Evolutionary conservation across 2,329 filamentous ascomycete species (phyloP).

Genomic region (Fusarium tricinctum): DNA sequence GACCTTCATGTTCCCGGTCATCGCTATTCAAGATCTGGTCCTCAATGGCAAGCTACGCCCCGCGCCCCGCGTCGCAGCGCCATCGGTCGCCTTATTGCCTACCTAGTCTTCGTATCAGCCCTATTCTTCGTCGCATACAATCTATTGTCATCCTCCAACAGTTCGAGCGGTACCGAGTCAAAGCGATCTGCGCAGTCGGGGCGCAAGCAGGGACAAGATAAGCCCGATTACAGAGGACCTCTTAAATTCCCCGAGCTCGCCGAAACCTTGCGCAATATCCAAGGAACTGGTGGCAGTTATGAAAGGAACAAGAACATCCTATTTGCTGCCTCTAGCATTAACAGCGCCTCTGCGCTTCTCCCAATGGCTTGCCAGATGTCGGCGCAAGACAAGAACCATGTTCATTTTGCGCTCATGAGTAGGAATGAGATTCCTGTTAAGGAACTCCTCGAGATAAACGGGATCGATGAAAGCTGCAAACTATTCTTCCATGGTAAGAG

Average conservation of each 20-base stretch:
- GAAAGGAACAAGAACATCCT: constrained; percentile 77
- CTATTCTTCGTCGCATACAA: constrained; percentile 65
- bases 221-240: constrained; percentile 73
- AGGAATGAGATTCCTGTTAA: constrained; percentile 77
- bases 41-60: constrained; percentile 58
- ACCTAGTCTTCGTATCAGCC: constrained; percentile 67
- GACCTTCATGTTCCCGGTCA: constrained; percentile 58
- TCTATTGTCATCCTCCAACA: constrained; percentile 52
- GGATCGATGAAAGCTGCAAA: constrained; percentile 78
- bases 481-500: constrained; percentile 70
- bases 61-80: constrained; percentile 65
- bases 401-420: constrained; percentile 87
- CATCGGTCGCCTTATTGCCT: constrained; percentile 65
- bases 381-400: constrained; percentile 73
- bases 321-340: constrained; percentile 81
- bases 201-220: constrained; percentile 49
- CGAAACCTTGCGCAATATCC: constrained; percentile 71
- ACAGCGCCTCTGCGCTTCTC: constrained; percentile 78
- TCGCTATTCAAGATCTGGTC: constrained; percentile 46
- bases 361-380: constrained; percentile 93
- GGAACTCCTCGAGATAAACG: constrained; percentile 81
- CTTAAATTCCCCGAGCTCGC: constrained; percentile 78
- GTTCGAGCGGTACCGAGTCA: constrained; percentile 23
- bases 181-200: constrained; percentile 11
- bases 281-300: constrained; percentile 65